These are phyloP conservation scores for Saccharomycopsis sp. DNA, from an alignment of 805 yeast species.

Conservation along the genomic window DNA sequence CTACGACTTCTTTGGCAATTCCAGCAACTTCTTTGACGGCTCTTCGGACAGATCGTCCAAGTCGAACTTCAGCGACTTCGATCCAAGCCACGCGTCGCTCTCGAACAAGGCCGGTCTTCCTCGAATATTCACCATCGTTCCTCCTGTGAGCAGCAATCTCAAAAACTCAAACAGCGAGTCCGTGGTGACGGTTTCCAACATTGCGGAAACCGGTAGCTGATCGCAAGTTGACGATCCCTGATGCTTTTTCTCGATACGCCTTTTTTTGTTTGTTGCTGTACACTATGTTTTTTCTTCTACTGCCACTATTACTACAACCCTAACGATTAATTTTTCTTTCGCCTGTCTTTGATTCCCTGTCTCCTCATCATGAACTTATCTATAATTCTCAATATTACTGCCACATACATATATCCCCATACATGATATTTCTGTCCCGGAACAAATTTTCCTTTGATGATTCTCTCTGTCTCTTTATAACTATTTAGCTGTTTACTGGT, in stretches of 20 bases:
- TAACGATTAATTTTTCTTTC: not conserved
- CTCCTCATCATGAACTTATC: not conserved
- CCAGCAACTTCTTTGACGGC: not conserved
- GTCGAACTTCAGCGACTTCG: not conserved
- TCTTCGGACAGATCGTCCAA: not conserved
- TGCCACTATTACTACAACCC: not conserved
- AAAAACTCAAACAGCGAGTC: not conserved
- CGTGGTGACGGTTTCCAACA: not conserved
- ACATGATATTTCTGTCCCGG: too few relatives aligned
- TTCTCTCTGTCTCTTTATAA: too few relatives aligned
- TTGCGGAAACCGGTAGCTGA: not conserved
- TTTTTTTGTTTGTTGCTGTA: not conserved
- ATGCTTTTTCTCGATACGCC: not conserved
- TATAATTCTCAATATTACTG: not conserved
- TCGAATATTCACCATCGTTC: not conserved
- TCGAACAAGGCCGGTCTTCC: not conserved
- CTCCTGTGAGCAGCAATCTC: not conserved
- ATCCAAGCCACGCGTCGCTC: not conserved
- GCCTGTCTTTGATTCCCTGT: not conserved
- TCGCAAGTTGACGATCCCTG: not conserved
- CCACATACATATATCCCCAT: not conserved
- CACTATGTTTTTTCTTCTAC: not conserved
- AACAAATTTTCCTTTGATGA: not conserved
- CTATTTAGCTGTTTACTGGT: too few relatives aligned
- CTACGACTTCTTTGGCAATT: not conserved